Evolutionary conservation across 1,284 basidiomycete genomes (phyloP).

Genomic region (Ustilago bromivora): DNA sequence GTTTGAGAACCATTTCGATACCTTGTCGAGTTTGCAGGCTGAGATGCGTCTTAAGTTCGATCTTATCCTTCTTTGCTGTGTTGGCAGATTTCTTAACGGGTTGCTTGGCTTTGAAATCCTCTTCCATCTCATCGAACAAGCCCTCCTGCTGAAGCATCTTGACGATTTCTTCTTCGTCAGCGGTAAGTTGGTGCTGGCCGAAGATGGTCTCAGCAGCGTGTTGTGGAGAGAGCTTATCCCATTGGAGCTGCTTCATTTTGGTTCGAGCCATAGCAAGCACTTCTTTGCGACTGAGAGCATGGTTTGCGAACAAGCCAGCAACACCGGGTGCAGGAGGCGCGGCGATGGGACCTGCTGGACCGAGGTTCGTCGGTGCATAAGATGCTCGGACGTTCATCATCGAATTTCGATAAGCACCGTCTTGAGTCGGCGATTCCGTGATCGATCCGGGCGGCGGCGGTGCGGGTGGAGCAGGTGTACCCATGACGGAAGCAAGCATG

Average conservation of each 20-base stretch:
- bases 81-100: conserved; percentile 72
- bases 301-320: conserved; percentile 72
- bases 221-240: conserved; percentile 80
- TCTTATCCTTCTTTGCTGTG: conserved; percentile 70
- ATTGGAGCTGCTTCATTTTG: conserved; percentile 98
- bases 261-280: conserved; percentile 84
- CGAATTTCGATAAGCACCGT: conserved; percentile 55
- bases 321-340: conserved; percentile 73
- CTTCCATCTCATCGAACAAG: conserved; percentile 95
- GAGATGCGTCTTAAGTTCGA: conserved; percentile 69
- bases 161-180: conserved; percentile 55
- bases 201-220: conserved; percentile 69
- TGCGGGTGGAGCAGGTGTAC: conserved; percentile 72
- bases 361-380: conserved; percentile 44
- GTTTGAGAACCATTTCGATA: conserved; percentile 59
- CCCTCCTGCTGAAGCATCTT: conserved; percentile 71
- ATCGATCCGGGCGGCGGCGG: conserved; percentile 69
- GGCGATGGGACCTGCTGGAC: conserved; percentile 61
- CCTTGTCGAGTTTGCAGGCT: conserved; percentile 59
- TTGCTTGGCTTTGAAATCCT: conserved; percentile 97
- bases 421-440: conserved; percentile 42
- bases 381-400: conserved; percentile 66
- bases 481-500: conserved; percentile 25
- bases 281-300: conserved; percentile 76
- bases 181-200: conserved; percentile 51